These are phyloP conservation scores for Acacia pycnantha DNA, from an alignment of 331 rosid genomes.

Conservation along the genomic window DNA sequence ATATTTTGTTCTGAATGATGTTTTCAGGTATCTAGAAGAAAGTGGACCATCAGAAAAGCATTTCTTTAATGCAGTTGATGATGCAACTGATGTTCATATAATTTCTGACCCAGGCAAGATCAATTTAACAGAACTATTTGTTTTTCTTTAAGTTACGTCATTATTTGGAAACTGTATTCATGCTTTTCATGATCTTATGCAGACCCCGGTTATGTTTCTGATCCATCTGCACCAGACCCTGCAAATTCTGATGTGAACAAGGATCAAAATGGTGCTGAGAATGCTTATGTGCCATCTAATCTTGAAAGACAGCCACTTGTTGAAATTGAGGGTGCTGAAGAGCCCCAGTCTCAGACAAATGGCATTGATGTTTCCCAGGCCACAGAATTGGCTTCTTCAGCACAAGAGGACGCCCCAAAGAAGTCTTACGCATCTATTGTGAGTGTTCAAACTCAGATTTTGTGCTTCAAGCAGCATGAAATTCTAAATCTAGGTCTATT, in stretches of 20 bases:
- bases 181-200: slow-evolving; percentile 21
- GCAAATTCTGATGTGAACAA: slow-evolving; percentile 36
- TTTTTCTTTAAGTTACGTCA: not conserved
- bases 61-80: slow-evolving; percentile 42
- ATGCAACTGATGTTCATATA: slow-evolving; percentile 27
- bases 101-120: slow-evolving; percentile 53
- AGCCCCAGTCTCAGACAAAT: slow-evolving; percentile 45
- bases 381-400: slow-evolving; percentile 38
- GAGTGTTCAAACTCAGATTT: slow-evolving; percentile 33
- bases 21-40: slow-evolving; percentile 67
- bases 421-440: slow-evolving; percentile 80
- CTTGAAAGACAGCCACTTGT: slow-evolving; percentile 36
- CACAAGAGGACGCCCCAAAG: slow-evolving; percentile 60
- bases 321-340: slow-evolving; percentile 41
- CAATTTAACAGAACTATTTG: not conserved
- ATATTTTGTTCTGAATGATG: slow-evolving; percentile 73
- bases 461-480: slow-evolving; percentile 14
- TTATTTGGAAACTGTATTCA: slow-evolving; percentile 25
- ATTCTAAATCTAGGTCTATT: slow-evolving; percentile 25
- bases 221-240: slow-evolving; percentile 50
- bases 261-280: slow-evolving; percentile 37
- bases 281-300: slow-evolving; percentile 42
- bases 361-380: slow-evolving; percentile 47
- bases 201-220: slow-evolving; percentile 43
- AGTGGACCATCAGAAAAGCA: slow-evolving; percentile 37